Base-by-base conservation (phyloP, 2,329 filamentous ascomycete species). In the Neophaeococcomyces aloes region DNA sequence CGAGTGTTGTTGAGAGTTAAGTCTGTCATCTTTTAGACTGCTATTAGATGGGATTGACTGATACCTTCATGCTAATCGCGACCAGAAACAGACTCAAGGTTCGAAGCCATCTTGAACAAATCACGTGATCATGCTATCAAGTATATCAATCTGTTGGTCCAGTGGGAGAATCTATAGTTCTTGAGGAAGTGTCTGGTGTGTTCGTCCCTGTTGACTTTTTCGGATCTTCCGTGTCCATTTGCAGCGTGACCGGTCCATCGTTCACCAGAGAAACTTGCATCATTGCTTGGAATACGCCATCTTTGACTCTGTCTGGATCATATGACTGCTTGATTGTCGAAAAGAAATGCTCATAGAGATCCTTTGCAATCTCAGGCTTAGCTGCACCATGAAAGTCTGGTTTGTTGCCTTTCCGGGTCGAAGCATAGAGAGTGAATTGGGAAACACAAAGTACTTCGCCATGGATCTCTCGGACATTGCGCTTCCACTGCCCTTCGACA, bases 211-310 rank as follows among this genome's bases (percentile, higher is more conserved):
- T 51, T 15, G 53, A 51, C 33, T 54, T 53, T 23, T 38, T 44
- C 13, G 41, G 32, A 18, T 37, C 33, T 15, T 44, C 41, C 23
- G 18, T 44, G 18, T 44, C 41, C 47, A 71, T 65, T 52, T 70
- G 67, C n/a, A 60, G 39, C 0, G 58, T 61, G 17, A 81, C 77
- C 67, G 78, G 78, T 57, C 78, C 77, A 57, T 96, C 89, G 54
- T 96, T 96, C 38, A 95, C 79, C 23, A 95, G 66, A 38, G 84
- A 83, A 46, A 98, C 89, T 59, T 96, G 83, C 91, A 98, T 98
- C 88, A 94, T 95, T 38, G 91, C 91, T 59, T 94, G 89, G 62
- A 98, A 98, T 23, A 89, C 79, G n/a, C 93, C 91, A 60, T 98
- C 82, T 61, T 94, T 87, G 46, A 98, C 88, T 51, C 74, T 80